Evolutionary conservation across 75 land plant genomes (phyloP), one percentile per base, ranked within the genome.

Genomic region (Ceratopteris richardii): DNA sequence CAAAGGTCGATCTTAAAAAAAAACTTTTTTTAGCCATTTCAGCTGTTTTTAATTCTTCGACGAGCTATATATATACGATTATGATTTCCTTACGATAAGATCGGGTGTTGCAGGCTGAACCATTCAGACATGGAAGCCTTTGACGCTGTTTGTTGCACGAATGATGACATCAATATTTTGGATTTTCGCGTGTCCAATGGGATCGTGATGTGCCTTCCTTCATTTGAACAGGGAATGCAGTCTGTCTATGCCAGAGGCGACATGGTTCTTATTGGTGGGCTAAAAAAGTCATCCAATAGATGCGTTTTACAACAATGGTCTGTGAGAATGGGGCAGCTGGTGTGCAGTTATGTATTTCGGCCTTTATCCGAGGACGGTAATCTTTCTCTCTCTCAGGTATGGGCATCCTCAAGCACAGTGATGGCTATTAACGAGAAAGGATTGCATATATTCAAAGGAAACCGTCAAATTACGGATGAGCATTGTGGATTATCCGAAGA

Each of bases 201-300:
- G 24, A 37, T 86, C 14, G 96, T 83, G 17, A 61, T 79, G 29
- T 83, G 78, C 57, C 70, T 94, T 46, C 76, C 85, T 9, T 79
- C 75, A 40, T 31, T 61, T 41, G 86, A 91, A 7, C 70, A 76
- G n/a, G 65, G 51, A 18, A 69, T 28, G 28, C 82, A 83, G 26
- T 86, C 91, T n/a, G 56, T 86, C 40, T 94, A 75, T 69, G 77
- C 96, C 43, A 82, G 86, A 29, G 96, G 96, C 1, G 98, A 94
- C 62, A 65, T 72, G 9, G 66, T 94, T 11, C 79, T 69, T 51
- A 64, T 84, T 27, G 98, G 96, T 7, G 67, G 65, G 54, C 54
- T 65, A 0, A 64, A 56, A 31, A n/a, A 2, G 14, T 66, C 39
- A 30, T 44, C 62, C 14, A 29, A 57, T 14, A 53, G 29, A 39